These are phyloP conservation scores for Boletus edulis DNA, from an alignment of 768 basidiomycete species.

Conservation along the genomic window DNA sequence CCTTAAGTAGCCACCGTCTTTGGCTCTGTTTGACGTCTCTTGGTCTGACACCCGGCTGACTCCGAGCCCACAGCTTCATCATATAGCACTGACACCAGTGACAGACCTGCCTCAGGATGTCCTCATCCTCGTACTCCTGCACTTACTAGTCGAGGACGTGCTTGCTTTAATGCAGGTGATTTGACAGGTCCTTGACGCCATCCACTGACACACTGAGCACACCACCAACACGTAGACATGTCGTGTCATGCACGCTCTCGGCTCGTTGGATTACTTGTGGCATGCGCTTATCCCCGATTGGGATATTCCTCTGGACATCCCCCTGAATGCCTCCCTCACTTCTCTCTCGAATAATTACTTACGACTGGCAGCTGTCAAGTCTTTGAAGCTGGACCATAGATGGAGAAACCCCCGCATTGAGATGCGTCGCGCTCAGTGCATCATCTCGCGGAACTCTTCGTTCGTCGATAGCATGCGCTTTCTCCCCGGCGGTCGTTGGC, in stretches of 20 bases:
- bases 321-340: conserved; percentile 30
- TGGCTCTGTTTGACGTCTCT: conserved; percentile 27
- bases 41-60: no score
- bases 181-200: background rate
- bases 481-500: conserved; percentile 47
- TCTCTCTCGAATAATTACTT: conserved; percentile 40
- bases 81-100: conserved; percentile 9
- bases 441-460: conserved; percentile 34
- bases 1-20: conserved; percentile 28
- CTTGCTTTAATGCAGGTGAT: conserved; percentile 50
- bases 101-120: conserved; percentile 44
- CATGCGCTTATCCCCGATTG: conserved; percentile 36
- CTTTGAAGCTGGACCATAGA: conserved; percentile 49
- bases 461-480: conserved; percentile 46
- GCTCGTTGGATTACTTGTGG: conserved; percentile 54
- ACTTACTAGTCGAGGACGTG: conserved; percentile 39
- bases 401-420: conserved; percentile 41
- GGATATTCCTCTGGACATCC: conserved; percentile 42
- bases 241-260: conserved; percentile 56
- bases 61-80: no score
- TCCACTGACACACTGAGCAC: conserved; percentile 5
- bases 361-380: conserved; percentile 39
- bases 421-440: conserved; percentile 36
- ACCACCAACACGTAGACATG: conserved; percentile 47
- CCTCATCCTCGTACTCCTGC: conserved; percentile 36